A percentile compares a stretch with the other conserved stretches of the same genome.
Conservation (phyloP, 768 basidiomycete species). For the Naganishia kalamii region DNA sequence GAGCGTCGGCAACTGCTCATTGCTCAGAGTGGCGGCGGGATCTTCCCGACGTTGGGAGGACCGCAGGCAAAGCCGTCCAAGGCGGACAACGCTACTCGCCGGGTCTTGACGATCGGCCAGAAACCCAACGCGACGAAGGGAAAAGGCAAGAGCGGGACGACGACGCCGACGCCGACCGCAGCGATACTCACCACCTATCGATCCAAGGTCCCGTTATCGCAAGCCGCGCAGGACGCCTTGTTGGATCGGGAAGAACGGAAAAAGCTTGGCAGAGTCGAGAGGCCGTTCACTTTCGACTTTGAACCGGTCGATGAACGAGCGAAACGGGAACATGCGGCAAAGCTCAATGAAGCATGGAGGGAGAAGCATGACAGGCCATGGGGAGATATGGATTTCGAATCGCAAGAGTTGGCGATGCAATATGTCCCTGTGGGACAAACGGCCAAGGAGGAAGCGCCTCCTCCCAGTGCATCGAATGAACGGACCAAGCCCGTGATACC, state of each 20-base stretch:
- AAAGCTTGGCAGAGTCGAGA: constrained; percentile 6
- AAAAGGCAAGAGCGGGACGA: constrained; percentile 23
- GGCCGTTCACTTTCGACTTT: constrained; percentile 30
- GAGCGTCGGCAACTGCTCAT: constrained; percentile 24
- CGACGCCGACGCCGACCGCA: constrained; percentile 11
- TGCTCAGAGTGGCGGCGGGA: constrained; percentile 36
- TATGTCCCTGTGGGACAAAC: constrained; percentile 32
- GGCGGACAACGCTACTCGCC: constrained; percentile 20
- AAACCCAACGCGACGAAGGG: constrained; percentile 19
- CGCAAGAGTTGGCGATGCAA: constrained; percentile 26
- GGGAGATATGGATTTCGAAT: constrained; percentile 31
- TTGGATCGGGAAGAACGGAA: background rate
- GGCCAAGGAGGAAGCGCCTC: constrained; percentile 24
- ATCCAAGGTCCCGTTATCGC: constrained; percentile 19
- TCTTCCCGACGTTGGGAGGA: constrained; percentile 35
- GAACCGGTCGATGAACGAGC: constrained; percentile 26
- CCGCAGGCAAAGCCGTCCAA: background rate
- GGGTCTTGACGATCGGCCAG: constrained; percentile 36
- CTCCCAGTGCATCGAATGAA: constrained; percentile 21
- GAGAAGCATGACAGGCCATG: constrained; percentile 27
- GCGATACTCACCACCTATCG: constrained; percentile 37
- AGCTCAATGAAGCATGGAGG: constrained; percentile 28
- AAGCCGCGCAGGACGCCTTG: constrained; percentile 10
- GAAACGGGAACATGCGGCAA: constrained; percentile 30
- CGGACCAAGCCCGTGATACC: constrained; percentile 7